Conservation (phyloP, 1,284 basidiomycete species). For the Ceratobasidium sp. region DNA sequence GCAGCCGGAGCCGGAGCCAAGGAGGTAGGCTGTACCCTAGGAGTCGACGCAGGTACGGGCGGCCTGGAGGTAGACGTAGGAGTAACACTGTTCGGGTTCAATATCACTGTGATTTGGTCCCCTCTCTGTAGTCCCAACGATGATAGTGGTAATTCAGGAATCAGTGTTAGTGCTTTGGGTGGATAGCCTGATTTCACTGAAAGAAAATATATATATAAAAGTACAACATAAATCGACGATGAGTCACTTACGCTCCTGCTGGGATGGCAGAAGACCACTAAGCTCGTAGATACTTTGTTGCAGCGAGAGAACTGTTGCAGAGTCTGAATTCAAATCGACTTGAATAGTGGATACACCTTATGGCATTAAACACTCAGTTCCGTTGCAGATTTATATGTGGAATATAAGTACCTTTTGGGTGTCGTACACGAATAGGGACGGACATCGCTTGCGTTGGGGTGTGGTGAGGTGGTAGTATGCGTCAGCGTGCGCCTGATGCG, state of each 20-base stretch:
- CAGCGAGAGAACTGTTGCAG: slow-evolving; percentile 57
- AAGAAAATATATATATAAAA: no score
- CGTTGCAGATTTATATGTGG: slow-evolving; percentile 76
- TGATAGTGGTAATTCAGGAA: slow-evolving; percentile 77
- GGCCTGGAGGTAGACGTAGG: slow-evolving; percentile 47
- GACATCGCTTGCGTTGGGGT: slow-evolving; percentile 45
- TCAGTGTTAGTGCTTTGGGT: slow-evolving; percentile 74
- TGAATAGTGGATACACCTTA: slow-evolving; percentile 58
- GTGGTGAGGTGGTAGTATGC: slow-evolving; percentile 38
- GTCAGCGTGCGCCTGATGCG: slow-evolving; percentile 28
- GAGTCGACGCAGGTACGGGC: slow-evolving; percentile 47
- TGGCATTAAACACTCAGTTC: slow-evolving; percentile 72
- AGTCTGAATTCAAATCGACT: slow-evolving; percentile 56
- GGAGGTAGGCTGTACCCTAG: slow-evolving; percentile 13
- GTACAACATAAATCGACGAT: no score
- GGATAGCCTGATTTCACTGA: slow-evolving; percentile 90
- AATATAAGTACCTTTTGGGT: slow-evolving; percentile 80
- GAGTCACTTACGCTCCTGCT: slow-evolving; percentile 76
- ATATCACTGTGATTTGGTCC: slow-evolving; percentile 85
- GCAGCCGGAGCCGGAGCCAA: no score
- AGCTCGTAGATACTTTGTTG: slow-evolving; percentile 55
- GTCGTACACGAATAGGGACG: slow-evolving; percentile 75
- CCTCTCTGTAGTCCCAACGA: slow-evolving; percentile 81
- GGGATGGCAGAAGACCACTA: slow-evolving; percentile 75
- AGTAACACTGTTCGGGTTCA: slow-evolving; percentile 52